A percentile compares a stretch with the other conserved stretches of the same genome.
Evolutionary conservation across 371 early-diverging fungal species (phyloP).

Genomic region (Mortierella sp.): DNA sequence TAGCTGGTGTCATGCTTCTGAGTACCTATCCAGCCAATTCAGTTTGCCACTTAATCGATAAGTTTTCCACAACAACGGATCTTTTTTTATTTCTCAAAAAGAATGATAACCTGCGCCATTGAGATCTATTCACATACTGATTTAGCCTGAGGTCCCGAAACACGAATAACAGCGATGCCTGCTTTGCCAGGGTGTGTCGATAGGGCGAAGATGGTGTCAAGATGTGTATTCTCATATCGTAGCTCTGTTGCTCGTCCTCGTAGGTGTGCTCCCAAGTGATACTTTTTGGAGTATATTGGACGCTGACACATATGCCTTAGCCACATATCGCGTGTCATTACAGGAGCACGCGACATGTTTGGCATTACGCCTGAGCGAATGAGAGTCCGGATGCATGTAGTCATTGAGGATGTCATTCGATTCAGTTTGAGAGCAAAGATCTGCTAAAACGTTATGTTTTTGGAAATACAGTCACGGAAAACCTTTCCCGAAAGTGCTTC

Average conservation of each 20-base stretch:
- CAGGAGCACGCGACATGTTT: not conserved
- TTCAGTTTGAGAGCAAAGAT: not conserved
- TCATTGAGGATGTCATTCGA: constrained; percentile 5
- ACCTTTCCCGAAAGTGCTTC: no score
- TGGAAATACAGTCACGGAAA: not conserved
- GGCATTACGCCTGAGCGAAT: constrained; percentile 1
- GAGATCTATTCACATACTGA: constrained; percentile 53
- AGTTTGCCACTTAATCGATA: not conserved
- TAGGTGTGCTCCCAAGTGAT: not conserved
- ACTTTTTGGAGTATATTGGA: not conserved
- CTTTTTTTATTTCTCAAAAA: not conserved
- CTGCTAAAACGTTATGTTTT: not conserved
- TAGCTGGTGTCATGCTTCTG: constrained; percentile 31
- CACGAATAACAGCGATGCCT: constrained; percentile 83
- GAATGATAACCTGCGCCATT: no score
- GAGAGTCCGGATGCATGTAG: not conserved
- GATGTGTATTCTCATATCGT: constrained; percentile 44
- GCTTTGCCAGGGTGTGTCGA: constrained; percentile 84
- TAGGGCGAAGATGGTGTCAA: constrained; percentile 82
- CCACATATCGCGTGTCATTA: not conserved
- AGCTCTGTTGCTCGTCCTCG: constrained; percentile 16
- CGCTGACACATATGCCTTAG: no score
- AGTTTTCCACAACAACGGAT: not conserved
- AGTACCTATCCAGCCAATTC: constrained; percentile 22
- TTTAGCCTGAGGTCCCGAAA: constrained; percentile 75